phyloP scores from a whole-genome alignment of 73 alveolate species.

The Paramecium caudatum region DNA sequence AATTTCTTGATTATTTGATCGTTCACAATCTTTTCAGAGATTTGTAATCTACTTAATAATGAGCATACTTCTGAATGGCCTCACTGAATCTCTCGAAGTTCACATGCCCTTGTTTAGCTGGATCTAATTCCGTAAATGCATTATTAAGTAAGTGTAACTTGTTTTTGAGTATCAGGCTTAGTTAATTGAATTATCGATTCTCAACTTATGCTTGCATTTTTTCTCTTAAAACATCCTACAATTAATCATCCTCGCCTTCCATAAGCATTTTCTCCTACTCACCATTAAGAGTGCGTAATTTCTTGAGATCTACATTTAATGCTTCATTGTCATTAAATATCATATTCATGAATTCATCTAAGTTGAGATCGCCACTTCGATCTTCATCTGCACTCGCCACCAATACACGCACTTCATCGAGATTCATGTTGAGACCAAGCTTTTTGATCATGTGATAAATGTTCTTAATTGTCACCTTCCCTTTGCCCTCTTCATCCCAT shows the following conservation, averaged over 20 bases:
- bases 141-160: not conserved
- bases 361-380: slow-evolving; percentile 84
- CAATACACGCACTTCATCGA: slow-evolving; percentile 93
- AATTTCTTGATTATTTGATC: slow-evolving; percentile 43
- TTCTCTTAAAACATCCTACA: slow-evolving; percentile 60
- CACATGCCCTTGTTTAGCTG: slow-evolving; percentile 62
- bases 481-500: slow-evolving; percentile 92
- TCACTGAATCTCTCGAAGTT: slow-evolving; percentile 72
- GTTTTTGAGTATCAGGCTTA: slow-evolving; percentile 64
- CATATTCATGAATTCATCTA: slow-evolving; percentile 94
- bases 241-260: slow-evolving; percentile 65
- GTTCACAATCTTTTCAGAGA: slow-evolving; percentile 62
- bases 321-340: slow-evolving; percentile 86
- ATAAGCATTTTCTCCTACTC: slow-evolving; percentile 70
- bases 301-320: slow-evolving; percentile 81
- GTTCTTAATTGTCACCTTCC: slow-evolving; percentile 79
- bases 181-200: slow-evolving; percentile 66
- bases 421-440: slow-evolving; percentile 93
- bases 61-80: not conserved
- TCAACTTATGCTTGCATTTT: slow-evolving; percentile 43
- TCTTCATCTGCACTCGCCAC: slow-evolving; percentile 94
- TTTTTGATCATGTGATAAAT: slow-evolving; percentile 91
- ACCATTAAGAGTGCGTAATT: slow-evolving; percentile 63
- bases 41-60: slow-evolving; percentile 21
- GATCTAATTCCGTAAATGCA: slow-evolving; percentile 46